phyloP scores from a whole-genome alignment of 805 yeast genomes.

The Lipomyces spencermartinsiae region DNA sequence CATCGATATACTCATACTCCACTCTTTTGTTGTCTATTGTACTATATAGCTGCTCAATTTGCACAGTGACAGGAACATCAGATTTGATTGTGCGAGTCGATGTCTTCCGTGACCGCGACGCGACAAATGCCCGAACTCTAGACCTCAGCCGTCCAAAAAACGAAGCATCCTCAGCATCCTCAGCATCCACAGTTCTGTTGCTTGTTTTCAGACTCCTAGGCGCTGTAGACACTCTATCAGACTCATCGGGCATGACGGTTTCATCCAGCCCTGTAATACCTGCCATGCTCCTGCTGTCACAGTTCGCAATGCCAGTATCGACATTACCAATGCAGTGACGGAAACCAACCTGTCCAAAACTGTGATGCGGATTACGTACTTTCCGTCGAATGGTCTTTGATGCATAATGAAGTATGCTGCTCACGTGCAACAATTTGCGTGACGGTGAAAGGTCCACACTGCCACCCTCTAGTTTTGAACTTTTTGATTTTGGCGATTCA shows the following conservation, averaged over 20 bases:
- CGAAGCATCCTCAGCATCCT: neutral
- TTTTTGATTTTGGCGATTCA: neutral
- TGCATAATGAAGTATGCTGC: neutral
- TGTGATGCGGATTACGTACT: neutral
- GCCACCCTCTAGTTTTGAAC: neutral
- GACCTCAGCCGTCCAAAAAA: neutral
- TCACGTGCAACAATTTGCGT: neutral
- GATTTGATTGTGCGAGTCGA: neutral
- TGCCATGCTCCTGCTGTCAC: neutral
- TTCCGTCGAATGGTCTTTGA: neutral
- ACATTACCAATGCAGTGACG: neutral
- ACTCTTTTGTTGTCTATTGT: neutral
- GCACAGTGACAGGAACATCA: neutral
- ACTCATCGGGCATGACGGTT: neutral
- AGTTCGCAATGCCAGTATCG: neutral
- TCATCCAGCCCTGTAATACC: neutral
- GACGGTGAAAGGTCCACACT: neutral
- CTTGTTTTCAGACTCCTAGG: neutral
- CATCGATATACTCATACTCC: neutral
- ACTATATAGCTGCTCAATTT: slow-evolving; percentile 1
- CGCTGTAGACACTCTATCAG: neutral
- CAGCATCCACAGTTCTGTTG: neutral
- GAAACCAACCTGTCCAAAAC: neutral
- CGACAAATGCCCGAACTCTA: neutral
- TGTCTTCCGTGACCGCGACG: neutral